Base-by-base conservation (phyloP, 371 early-diverging fungal species). In the Chytridium lagenaria region DNA sequence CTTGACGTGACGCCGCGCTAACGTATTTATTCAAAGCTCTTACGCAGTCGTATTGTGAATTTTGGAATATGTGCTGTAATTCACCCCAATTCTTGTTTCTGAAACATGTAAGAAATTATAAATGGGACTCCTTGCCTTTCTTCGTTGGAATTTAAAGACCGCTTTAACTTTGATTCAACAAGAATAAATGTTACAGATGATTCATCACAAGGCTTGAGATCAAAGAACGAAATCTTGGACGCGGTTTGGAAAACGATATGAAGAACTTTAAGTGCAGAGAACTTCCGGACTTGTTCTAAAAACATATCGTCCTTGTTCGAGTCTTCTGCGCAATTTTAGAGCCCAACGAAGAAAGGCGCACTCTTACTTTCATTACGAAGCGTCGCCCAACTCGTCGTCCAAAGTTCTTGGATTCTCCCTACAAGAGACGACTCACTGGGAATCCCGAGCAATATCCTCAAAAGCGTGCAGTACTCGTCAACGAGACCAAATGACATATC, bases 11-110 rank as follows among this genome's bases (percentile, higher is more conserved):
- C 2, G 66, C 5, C 10, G 37, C 34, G 23, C 5, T 37, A 3
- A 63, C 15, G 44, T 66, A 66, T 10, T 28, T 28, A n/a, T 40
- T 38, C 10, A 66, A 26, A 12, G 66, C 37, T 26, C 16, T 49
- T 33, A 59, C 16, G 64, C 61, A 50, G 34, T 23, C 22, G 50
- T 36, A 66, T 51, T 76, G 51, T 37, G 69, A 31, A 12, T 23
- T 57, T 59, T 76, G 69, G 50, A 69, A 68, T 2, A 22, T 33
- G 34, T 61, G 68, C 28, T 63, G 72, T 0, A 69, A 22, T 15
- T 76, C 77, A 28, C 34, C 28, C 72, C 76, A 71, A 39, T 70
- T 70, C 1, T 10, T 50, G n/a, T 69, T 64, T 26, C 74, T 69
- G 31, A 7, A 22, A 55, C 7, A 26, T 5, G 36, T 37, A 12